Base-by-base conservation (phyloP, 2,329 filamentous ascomycete species). In the Alternaria triticina region DNA sequence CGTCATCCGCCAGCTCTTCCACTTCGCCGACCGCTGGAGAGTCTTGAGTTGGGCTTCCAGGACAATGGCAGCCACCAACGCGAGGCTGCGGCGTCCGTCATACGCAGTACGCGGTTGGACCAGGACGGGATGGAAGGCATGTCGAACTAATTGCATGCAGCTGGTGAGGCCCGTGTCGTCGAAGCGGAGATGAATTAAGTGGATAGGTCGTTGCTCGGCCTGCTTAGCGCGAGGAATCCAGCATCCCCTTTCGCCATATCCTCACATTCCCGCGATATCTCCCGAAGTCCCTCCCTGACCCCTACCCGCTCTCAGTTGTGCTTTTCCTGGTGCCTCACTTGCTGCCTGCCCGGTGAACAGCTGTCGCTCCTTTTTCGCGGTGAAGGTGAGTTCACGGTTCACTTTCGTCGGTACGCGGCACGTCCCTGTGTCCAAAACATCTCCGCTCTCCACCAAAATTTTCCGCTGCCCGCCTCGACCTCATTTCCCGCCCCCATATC, bases 401-500 rank as follows among this genome's bases (percentile, higher is more conserved):
- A 57, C 69, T 57, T 65, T 68, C 70, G 71, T 75, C 72, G 75
- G 75, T 78, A 78, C 77, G 75, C 76, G 68, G 70, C 73, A 68
- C 62, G 70, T 65, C 62, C 44, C 65, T 61, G 47, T 57, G 66
- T 54, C 60, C 54, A 62, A 47, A 30, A 64, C 68, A 69, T 71
- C 61, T 77, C 72, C 70, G 70, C 75, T 59, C 70, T 68, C 55
- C 70, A 71, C 70, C 71, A 76, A 77, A 78, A 78, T 73, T 77
- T 76, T 77, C 73, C 73, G 69, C 69, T 66, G 61, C 68, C 66
- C 66, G 59, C 54, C 70, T 70, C 66, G 60, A 62, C 49, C 66
- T 73, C 70, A 74, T 73, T 74, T 74, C 70, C 67, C 72, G 62
- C 69, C 65, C 66, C 71, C 66, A 67, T 64, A 62, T 54, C 70